phyloP scores from a whole-genome alignment of 208 protist genomes.

The Trypanosoma boissoni region DNA sequence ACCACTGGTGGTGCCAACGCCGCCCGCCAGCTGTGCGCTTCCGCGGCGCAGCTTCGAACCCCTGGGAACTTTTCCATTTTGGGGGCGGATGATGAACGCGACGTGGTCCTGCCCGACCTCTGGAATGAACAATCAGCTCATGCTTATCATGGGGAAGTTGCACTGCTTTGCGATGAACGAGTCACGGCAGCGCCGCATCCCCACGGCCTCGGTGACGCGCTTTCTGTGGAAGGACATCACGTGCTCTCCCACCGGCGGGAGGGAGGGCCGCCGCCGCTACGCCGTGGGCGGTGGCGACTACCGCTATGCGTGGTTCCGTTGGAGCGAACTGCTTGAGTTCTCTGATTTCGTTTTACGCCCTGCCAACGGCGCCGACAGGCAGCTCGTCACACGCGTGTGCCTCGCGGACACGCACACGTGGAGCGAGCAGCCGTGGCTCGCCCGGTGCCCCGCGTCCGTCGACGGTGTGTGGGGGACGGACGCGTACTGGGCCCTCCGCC shows the following conservation, averaged over 20 bases:
- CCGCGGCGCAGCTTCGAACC: slow-evolving; percentile 10
- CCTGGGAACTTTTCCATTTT: slow-evolving; percentile 24
- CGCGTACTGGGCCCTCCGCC: slow-evolving; percentile 20
- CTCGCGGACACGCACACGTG: slow-evolving; percentile 26
- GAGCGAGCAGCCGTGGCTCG: slow-evolving; percentile 24
- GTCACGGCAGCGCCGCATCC: background rate
- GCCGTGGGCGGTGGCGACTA: slow-evolving; percentile 26
- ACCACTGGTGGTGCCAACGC: no score
- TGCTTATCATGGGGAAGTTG: slow-evolving; percentile 22
- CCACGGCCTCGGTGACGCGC: background rate
- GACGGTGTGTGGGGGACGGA: slow-evolving; percentile 22
- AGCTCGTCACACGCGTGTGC: slow-evolving; percentile 14
- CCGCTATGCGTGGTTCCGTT: slow-evolving; percentile 31
- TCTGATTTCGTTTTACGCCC: slow-evolving; percentile 2
- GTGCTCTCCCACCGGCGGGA: slow-evolving; percentile 26
- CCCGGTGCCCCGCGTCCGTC: slow-evolving; percentile 13
- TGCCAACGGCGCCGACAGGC: background rate
- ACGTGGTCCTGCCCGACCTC: slow-evolving; percentile 23
- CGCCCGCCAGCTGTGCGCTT: background rate
- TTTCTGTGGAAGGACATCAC: slow-evolving; percentile 31
- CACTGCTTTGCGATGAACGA: slow-evolving; percentile 15
- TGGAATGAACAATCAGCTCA: slow-evolving; percentile 37
- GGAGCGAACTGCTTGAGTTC: slow-evolving; percentile 22
- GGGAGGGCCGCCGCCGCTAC: slow-evolving; percentile 17
- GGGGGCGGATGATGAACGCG: slow-evolving; percentile 22